Base-by-base conservation (phyloP, 345 rosid species). In the Cardiospermum halicacabum region DNA sequence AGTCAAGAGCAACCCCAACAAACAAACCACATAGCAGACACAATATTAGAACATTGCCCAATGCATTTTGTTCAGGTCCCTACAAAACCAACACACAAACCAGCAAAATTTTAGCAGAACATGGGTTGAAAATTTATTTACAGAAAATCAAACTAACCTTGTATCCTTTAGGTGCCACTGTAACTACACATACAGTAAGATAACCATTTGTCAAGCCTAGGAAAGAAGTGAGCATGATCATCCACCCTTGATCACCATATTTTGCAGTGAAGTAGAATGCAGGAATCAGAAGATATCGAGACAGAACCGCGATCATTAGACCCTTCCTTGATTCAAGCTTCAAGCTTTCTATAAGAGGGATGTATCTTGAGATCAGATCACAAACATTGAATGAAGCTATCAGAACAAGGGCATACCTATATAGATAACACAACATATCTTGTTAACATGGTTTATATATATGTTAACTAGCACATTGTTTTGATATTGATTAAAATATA, bases 41-140 rank as follows among this genome's bases (percentile, higher is more conserved):
- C 9, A 87, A 50, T 57, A 91, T 93, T 28, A 89, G 89, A 66
- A 91, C 58, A 68, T 93, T 93, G 12, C 99, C 97, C 67, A 93
- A 54, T 0, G 97, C 99, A 69, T 94, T 94, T 64, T 87, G 89
- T 78, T 94, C 95, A 8, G 96, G 97, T 11, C 96, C 97, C 99
- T 87, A 56, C 73, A 78, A 62, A 72, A 69, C 24, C 53, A 13
- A 55, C 4, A 53, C n/a, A n/a, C n/a, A 58, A 25, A 1, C 16
- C 6, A 49, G 6, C 63, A 36, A 9, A 53, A 36, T 16, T 48
- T 24, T 25, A n/a, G 8, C n/a, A 53, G 26, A 10, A 31, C 12
- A 3, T 21, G 16, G 24, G 1, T 5, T 18, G 37, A n/a, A 53
- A 53, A 22, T 25, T 30, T 39, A 0, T 40, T 24, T 16, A 37